Evolutionary conservation across 306 rosid species (phyloP).

Genomic region (Herpetospermum pedunculosum): DNA sequence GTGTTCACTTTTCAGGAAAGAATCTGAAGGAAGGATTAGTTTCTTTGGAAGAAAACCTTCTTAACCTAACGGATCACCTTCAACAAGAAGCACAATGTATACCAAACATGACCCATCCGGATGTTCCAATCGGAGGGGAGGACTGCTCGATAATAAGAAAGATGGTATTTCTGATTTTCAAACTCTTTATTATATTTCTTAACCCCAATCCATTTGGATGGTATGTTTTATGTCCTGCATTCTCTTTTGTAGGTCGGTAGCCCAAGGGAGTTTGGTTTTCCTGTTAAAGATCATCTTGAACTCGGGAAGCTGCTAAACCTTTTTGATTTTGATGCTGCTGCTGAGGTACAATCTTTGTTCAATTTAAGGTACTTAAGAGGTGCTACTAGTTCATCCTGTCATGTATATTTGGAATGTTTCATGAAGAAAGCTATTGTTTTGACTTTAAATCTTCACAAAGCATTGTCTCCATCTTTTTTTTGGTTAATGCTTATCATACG

Average conservation of each 20-base stretch:
- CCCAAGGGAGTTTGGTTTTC: constrained; percentile 52
- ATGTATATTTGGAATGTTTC: not conserved
- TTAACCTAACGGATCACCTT: constrained; percentile 62
- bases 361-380: constrained; percentile 13
- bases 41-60: constrained; percentile 77
- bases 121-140: constrained; percentile 93
- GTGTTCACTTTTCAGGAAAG: constrained; percentile 44
- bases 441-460: not conserved
- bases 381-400: constrained; percentile 9
- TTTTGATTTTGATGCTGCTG: constrained; percentile 88
- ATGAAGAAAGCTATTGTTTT: not conserved
- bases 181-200: not conserved
- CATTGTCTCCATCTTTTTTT: too few species aligned
- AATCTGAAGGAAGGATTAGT: constrained; percentile 67
- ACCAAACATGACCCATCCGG: constrained; percentile 84
- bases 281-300: constrained; percentile 80
- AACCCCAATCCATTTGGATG: not conserved
- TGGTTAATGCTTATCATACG: not conserved
- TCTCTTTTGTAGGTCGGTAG: constrained; percentile 48
- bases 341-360: constrained; percentile 56
- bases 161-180: constrained; percentile 31
- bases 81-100: constrained; percentile 81
- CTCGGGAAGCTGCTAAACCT: constrained; percentile 83
- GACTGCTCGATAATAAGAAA: constrained; percentile 49
- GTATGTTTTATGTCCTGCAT: not conserved